Base-by-base conservation (phyloP, 2,329 filamentous ascomycete genomes). In the Xylariaceae sp. region DNA sequence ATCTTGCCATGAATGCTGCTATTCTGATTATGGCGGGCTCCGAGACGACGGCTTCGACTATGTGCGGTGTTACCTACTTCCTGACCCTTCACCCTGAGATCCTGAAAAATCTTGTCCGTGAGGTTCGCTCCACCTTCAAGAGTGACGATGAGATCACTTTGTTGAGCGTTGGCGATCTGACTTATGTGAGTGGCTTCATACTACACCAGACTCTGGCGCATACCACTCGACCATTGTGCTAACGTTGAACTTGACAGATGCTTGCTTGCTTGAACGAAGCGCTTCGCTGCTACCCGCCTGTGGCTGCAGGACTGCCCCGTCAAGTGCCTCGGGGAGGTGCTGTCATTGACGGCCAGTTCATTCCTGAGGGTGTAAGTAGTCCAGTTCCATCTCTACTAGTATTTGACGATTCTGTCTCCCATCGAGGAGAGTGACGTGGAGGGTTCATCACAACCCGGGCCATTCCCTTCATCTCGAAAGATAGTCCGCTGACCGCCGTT, bases 11-110 rank as follows among this genome's bases (percentile, higher is more conserved):
- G 23, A 72, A 70, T 48, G 64, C 67, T 0, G 57, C 51, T 5
- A 51, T 72, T 0, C 64, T 76, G 4, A 70, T 82, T 23, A 64
- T 77, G 2, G 79, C 78, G 1, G 79, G 80, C 2, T 78, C 76
- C 1, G 80, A 82, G 63, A 82, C 80, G 1, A 81, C 79, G 0
- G 77, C 79, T 0, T 80, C 78, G 0, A 66, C 77, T 0, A 68
- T 82, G 1, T 68, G 71, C 60, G 66, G 77, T 60, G 64, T 71
- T 61, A 67, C 70, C 0, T 81, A 72, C 59, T 65, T 76, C 4
- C 67, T 82, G 2, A 65, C 77, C 1, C 71, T 68, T 0, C 70
- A 78, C 55, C 74, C 72, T 0, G 59, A 70, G 0, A 59, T 61
- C 4, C 60, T 75, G 8, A 52, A 64, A n/a, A 74, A 67, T 53